phyloP scores from a whole-genome alignment of 441 rosid species.

The Gossypium davidsonii region DNA sequence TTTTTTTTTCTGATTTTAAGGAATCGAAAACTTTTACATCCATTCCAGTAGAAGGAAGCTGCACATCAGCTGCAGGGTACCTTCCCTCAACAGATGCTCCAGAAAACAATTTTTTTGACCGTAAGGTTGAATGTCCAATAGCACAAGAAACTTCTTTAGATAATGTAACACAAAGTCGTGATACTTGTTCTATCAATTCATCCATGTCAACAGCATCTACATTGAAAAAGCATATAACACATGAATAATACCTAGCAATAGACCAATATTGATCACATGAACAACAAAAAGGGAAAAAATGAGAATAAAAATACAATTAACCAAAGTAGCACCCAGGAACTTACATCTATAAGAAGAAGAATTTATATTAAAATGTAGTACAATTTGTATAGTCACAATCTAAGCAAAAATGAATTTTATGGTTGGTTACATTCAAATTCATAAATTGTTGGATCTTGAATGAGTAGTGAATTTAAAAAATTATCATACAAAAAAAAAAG shows the following conservation, averaged over 20 bases:
- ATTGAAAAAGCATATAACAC: slow-evolving; percentile 22
- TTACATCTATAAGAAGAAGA: background rate
- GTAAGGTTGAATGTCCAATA: slow-evolving; percentile 20
- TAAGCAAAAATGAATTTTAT: background rate
- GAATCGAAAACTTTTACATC: slow-evolving; percentile 36
- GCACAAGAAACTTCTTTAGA: slow-evolving; percentile 33
- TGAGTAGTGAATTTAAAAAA: slow-evolving; percentile 3
- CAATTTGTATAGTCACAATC: background rate
- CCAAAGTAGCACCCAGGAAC: background rate
- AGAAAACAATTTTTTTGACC: slow-evolving; percentile 21
- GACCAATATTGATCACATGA: background rate
- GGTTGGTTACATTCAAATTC: background rate
- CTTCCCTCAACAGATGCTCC: slow-evolving; percentile 22
- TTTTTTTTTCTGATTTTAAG: slow-evolving; percentile 21
- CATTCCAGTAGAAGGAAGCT: slow-evolving; percentile 24
- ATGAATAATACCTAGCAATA: background rate
- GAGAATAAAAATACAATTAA: background rate
- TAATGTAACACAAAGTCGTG: slow-evolving; percentile 54
- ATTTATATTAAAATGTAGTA: background rate
- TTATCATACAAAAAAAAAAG: background rate
- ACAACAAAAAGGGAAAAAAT: background rate
- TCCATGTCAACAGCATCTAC: slow-evolving; percentile 60
- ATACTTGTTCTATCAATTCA: slow-evolving; percentile 57
- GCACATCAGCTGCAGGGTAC: slow-evolving; percentile 24
- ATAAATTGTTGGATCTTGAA: background rate